Percentiles rank a stretch among this genome's conserved stretches.
Evolutionary conservation across 2,329 filamentous ascomycete species (phyloP).

Genomic region (Alternaria infectoria): DNA sequence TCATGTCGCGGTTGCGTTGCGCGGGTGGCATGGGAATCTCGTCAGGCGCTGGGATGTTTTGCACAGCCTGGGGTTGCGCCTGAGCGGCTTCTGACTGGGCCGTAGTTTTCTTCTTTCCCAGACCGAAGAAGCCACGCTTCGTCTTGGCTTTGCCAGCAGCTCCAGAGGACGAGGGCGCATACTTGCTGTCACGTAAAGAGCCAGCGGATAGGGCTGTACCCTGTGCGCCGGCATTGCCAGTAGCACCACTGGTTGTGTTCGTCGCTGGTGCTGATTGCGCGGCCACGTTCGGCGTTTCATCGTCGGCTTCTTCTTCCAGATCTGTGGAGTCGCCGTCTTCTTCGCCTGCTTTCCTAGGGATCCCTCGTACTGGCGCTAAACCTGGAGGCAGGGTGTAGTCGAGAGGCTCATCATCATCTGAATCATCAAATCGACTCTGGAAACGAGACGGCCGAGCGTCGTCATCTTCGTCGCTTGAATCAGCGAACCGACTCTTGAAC

Average conservation of each 20-base stretch:
- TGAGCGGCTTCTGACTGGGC: constrained; percentile 39
- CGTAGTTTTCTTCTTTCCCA: constrained; percentile 67
- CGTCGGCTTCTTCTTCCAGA: constrained; percentile 53
- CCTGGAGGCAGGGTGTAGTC: constrained; percentile 49
- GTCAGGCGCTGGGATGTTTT: constrained; percentile 36
- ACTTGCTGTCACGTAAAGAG: constrained; percentile 49
- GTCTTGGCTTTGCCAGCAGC: constrained; percentile 46
- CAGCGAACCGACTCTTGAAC: constrained; percentile 64
- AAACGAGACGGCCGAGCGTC: constrained; percentile 45
- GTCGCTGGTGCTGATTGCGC: constrained; percentile 23
- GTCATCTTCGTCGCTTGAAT: constrained; percentile 69
- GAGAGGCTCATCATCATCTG: constrained; percentile 62
- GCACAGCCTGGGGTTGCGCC: constrained; percentile 37
- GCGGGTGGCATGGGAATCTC: constrained; percentile 41
- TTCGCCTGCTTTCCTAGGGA: constrained; percentile 60
- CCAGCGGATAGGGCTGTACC: constrained; percentile 44
- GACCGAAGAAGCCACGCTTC: constrained; percentile 53
- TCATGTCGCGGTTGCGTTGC: constrained; percentile 31
- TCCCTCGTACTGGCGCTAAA: constrained; percentile 64
- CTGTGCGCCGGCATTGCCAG: constrained; percentile 24
- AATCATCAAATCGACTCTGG: constrained; percentile 57
- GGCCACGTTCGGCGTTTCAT: constrained; percentile 20
- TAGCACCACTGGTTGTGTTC: constrained; percentile 18
- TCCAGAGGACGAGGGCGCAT: constrained; percentile 38
- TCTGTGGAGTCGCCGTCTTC: constrained; percentile 65